Evolutionary conservation across 305 asterid species (phyloP).

Genomic region (Rubia balearica): DNA sequence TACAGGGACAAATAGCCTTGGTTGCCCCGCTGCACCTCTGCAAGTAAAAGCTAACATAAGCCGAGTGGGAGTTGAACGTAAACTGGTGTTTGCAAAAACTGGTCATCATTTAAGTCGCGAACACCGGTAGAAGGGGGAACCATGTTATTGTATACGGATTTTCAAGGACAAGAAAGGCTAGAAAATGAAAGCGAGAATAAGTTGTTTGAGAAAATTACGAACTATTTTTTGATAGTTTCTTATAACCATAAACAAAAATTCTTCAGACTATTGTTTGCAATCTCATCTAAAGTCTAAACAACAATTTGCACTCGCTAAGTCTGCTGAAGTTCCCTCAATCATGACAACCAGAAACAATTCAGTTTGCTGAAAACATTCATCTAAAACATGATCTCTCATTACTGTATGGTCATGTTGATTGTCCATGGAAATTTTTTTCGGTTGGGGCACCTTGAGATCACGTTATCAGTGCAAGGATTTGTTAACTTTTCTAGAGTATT

Average conservation of each 20-base stretch:
- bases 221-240: not conserved
- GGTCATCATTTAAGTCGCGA: too few relatives aligned
- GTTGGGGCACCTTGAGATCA: not conserved
- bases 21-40: constrained; percentile 92
- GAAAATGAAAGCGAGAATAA: not conserved
- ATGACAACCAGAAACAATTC: not conserved
- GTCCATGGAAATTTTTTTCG: not conserved
- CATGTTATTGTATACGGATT: not conserved
- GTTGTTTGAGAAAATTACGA: not conserved
- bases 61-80: constrained; percentile 1
- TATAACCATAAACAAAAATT: not conserved
- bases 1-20: constrained; percentile 79
- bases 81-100: not conserved
- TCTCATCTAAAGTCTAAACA: not conserved
- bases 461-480: not conserved
- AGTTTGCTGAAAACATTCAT: not conserved
- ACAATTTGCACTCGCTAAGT: not conserved
- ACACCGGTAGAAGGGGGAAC: not conserved
- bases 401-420: not conserved
- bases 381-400: not conserved
- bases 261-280: not conserved
- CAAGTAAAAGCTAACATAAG: constrained; percentile 16
- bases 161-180: not conserved
- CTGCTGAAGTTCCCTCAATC: not conserved
- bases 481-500: not conserved